phyloP scores from a whole-genome alignment of 2,329 filamentous ascomycete genomes.

The Fusarium sp. region DNA sequence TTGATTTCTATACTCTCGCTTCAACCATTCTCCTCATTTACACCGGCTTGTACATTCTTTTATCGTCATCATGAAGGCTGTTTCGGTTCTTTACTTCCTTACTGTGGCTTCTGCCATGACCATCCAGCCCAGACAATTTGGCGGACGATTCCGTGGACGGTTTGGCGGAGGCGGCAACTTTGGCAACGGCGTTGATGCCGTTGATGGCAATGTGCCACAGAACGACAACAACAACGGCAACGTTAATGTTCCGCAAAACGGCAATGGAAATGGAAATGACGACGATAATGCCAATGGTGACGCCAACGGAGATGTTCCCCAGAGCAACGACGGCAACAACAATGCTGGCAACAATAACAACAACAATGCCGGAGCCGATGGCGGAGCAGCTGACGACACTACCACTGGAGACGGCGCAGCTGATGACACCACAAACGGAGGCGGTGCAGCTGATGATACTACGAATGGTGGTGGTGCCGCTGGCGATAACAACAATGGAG shows the following conservation, averaged over 20 bases:
- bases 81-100: not conserved
- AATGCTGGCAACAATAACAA: not conserved
- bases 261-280: not conserved
- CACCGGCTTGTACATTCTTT: not conserved
- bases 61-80: slow-evolving; percentile 11
- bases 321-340: not conserved
- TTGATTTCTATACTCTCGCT: not conserved
- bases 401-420: not conserved
- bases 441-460: not conserved
- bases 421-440: not conserved
- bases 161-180: not conserved
- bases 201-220: not conserved
- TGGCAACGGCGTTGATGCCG: not conserved
- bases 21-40: not conserved
- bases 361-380: not conserved
- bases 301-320: not conserved
- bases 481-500: not conserved
- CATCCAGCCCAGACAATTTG: slow-evolving; percentile 10
- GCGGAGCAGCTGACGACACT: not conserved
- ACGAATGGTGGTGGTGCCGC: not conserved
- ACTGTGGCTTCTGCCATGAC: slow-evolving; percentile 13
- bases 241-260: not conserved
- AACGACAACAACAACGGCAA: not conserved
- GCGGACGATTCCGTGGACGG: not conserved
- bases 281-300: not conserved